Evolutionary conservation across 1,284 basidiomycete species (phyloP), one percentile per base, ranked within the genome.

Genomic region (Fereydounia khargensis): DNA sequence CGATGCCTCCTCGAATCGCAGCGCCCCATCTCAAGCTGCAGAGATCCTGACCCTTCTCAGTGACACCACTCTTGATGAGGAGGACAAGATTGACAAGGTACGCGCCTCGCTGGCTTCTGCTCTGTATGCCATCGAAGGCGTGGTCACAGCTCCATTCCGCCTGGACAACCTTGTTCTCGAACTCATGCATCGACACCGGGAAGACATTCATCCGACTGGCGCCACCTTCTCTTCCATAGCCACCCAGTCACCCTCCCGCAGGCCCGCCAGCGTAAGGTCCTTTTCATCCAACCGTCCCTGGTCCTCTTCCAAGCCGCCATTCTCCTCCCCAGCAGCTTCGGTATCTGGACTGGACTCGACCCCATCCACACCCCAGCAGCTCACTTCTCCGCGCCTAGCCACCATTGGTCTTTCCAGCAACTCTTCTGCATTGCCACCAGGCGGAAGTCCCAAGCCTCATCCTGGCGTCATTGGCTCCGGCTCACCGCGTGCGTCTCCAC

Each of bases 121-220:
- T 8, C 43, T 69, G 3, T 50, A 47, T n/a, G 39, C 47, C 16
- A 41, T 49, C 33, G 67, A 69, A 28, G 67, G 65, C 4, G 43
- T 51, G 14, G 43, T 47, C 18, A 42, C 65, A 21, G 38, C 60
- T 11, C 47, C 65, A 0, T 53, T 55, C 5, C 62, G 67, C 10
- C 47, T 70, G 25, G 68, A 70, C 55, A 50, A 38, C 19, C 45
- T 70, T 10, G 66, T 70, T 8, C 58, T 70, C 25, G 56, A 68
- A 27, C 53, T 70, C 40, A 54, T 70, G 47, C 66, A 68, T 35
- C 50, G 68, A 21, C 66, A 68, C 49, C 51, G 63, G 14, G 68
- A 70, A 27, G 68, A 70, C 28, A 21, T 49, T 3, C 39, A 50
- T 10, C 68, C 68, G 3, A 59, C 51, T 6, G 68, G 68, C 32